Evolutionary conservation across 768 basidiomycete species (phyloP).

Genomic region (Wakefieldia striispora): DNA sequence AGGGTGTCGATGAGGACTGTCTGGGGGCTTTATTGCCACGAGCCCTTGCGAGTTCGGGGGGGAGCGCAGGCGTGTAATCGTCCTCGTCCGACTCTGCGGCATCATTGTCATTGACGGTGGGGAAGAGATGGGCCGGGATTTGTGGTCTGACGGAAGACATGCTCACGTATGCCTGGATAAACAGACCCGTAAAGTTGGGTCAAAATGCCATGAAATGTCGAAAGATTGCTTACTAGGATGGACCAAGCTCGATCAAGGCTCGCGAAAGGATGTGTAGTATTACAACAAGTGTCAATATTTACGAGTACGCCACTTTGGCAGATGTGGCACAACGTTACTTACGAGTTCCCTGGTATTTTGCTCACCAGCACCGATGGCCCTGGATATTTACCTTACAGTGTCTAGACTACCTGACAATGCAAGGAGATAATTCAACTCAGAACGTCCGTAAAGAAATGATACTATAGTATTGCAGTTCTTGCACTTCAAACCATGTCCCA

Average conservation of each 20-base stretch:
- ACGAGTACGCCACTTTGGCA: too few relatives aligned
- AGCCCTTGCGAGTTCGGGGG: conserved; percentile 61
- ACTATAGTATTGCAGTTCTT: conserved; percentile 15
- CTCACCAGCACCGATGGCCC: background rate
- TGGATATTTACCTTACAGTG: background rate
- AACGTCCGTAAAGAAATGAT: conserved; percentile 15
- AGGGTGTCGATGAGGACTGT: conserved; percentile 15
- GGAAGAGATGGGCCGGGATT: conserved; percentile 49
- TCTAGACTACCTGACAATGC: conserved; percentile 13
- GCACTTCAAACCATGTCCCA: conserved; percentile 3
- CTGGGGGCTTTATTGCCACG: conserved; percentile 30
- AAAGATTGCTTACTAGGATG: too few relatives aligned
- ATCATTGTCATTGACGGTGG: conserved; percentile 21
- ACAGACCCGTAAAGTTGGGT: background rate
- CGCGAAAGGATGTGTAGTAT: background rate
- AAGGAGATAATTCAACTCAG: conserved; percentile 19
- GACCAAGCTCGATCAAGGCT: too few relatives aligned
- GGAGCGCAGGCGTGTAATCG: conserved; percentile 70
- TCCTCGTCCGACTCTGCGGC: conserved; percentile 48
- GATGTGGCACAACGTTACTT: too few relatives aligned
- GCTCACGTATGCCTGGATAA: background rate
- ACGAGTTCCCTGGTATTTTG: too few relatives aligned
- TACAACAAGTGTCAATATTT: background rate
- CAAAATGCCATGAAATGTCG: too few relatives aligned
- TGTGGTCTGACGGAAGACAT: conserved; percentile 59